Conservation (phyloP, 164 flowering plant genomes). For the Kingdonia uniflora region DNA sequence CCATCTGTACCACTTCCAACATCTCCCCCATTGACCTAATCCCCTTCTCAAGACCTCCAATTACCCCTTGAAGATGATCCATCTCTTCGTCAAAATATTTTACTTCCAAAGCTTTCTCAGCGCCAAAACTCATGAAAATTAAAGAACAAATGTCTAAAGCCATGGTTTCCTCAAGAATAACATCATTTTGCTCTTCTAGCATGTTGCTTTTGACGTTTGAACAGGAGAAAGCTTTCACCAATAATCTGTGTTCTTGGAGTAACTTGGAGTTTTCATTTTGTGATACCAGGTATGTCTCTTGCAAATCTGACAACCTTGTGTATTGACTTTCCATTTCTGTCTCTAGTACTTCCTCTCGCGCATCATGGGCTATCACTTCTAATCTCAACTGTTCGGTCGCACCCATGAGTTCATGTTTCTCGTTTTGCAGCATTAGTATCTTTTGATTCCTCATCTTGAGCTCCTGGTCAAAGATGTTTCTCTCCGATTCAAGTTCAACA, state of each 20-base stretch:
- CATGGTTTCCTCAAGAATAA: conserved; percentile 35
- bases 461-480: conserved; percentile 23
- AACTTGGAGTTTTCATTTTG: conserved; percentile 29
- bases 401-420: conserved; percentile 40
- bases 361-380: conserved; percentile 23
- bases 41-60: conserved; percentile 18
- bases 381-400: conserved; percentile 29
- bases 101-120: conserved; percentile 43
- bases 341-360: conserved; percentile 18
- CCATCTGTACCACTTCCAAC: conserved; percentile 31
- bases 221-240: conserved; percentile 29
- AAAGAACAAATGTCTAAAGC: conserved; percentile 33
- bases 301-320: conserved; percentile 21
- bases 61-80: conserved; percentile 23
- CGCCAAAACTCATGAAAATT: conserved; percentile 34
- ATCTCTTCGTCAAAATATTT: conserved; percentile 31
- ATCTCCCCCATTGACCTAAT: conserved; percentile 11
- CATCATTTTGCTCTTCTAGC: conserved; percentile 43
- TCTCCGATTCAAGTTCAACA: conserved; percentile 30
- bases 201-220: conserved; percentile 32
- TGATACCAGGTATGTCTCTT: background rate
- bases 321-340: conserved; percentile 24
- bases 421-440: conserved; percentile 28
- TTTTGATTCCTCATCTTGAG: conserved; percentile 20
- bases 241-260: conserved; percentile 29